phyloP scores from a whole-genome alignment of 345 rosid genomes.

The Euclidium syriacum region DNA sequence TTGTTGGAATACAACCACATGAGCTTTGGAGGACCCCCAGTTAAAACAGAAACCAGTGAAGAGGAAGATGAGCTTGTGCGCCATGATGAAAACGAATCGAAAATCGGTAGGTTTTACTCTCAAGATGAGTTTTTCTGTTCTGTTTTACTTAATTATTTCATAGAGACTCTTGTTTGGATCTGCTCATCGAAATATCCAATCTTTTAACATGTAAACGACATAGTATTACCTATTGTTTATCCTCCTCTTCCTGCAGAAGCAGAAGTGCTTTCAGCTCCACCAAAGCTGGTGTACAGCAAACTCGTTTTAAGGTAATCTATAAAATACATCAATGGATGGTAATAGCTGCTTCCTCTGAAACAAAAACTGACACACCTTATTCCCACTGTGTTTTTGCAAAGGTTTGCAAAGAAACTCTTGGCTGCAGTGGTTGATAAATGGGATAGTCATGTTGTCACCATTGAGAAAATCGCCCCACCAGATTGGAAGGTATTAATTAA shows the following conservation, averaged over 20 bases:
- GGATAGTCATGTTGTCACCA: slow-evolving; percentile 67
- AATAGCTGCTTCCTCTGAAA: not conserved
- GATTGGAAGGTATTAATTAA: slow-evolving; percentile 74
- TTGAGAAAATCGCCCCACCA: slow-evolving; percentile 68
- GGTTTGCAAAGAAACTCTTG: slow-evolving; percentile 91
- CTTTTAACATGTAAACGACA: not conserved
- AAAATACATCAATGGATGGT: not conserved
- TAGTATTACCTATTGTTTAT: not conserved
- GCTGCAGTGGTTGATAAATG: slow-evolving; percentile 79
- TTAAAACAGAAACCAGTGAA: slow-evolving; percentile 60
- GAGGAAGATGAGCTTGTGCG: slow-evolving; percentile 71
- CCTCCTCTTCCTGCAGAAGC: slow-evolving; percentile 51
- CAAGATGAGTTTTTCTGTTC: not conserved
- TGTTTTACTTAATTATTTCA: slow-evolving; percentile 2
- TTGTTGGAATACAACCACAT: slow-evolving; percentile 81
- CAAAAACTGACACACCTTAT: not conserved
- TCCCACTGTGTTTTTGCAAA: slow-evolving; percentile 30
- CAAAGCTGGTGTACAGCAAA: slow-evolving; percentile 94
- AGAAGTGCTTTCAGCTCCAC: slow-evolving; percentile 97
- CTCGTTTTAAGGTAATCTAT: slow-evolving; percentile 67
- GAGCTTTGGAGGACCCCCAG: slow-evolving; percentile 97
- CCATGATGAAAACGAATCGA: slow-evolving; percentile 60
- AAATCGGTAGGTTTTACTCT: slow-evolving; percentile 49
- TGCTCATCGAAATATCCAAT: not conserved
- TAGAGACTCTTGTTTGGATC: slow-evolving; percentile 1